phyloP scores from a whole-genome alignment of 2,329 filamentous ascomycete species.

The Aureobasidium sp. region DNA sequence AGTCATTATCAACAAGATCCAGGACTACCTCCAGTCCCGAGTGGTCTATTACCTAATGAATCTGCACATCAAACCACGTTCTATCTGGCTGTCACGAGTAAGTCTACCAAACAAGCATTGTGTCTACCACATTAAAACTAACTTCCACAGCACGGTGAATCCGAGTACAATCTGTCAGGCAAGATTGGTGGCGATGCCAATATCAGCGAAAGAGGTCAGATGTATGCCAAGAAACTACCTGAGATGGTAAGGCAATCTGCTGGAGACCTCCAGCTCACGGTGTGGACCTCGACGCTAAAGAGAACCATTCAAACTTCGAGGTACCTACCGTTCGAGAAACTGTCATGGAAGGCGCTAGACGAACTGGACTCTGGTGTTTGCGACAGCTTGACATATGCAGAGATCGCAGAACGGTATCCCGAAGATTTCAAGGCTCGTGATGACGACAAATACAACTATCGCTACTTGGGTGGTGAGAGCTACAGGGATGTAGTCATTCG shows the following conservation, averaged over 20 bases:
- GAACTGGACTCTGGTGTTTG: slow-evolving; percentile 95
- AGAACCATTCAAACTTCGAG: slow-evolving; percentile 89
- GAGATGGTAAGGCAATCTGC: slow-evolving; percentile 79
- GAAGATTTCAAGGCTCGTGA: slow-evolving; percentile 94
- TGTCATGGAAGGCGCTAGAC: slow-evolving; percentile 97
- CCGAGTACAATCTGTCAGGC: slow-evolving; percentile 80
- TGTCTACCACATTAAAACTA: neutral
- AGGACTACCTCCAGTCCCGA: slow-evolving; percentile 91
- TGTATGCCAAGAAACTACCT: slow-evolving; percentile 79
- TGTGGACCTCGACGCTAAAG: slow-evolving; percentile 69
- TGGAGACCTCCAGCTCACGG: slow-evolving; percentile 63
- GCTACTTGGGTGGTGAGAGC: slow-evolving; percentile 91
- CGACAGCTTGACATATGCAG: slow-evolving; percentile 90
- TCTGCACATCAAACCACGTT: slow-evolving; percentile 90
- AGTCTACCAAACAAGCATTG: neutral
- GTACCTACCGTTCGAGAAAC: slow-evolving; percentile 83
- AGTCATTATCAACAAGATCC: slow-evolving; percentile 96
- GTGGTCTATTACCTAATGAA: slow-evolving; percentile 99
- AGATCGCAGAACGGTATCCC: slow-evolving; percentile 85
- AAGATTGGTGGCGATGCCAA: slow-evolving; percentile 89
- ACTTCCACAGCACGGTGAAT: slow-evolving; percentile 67
- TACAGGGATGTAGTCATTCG: slow-evolving; percentile 96
- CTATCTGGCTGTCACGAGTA: slow-evolving; percentile 92
- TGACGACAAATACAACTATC: slow-evolving; percentile 99
- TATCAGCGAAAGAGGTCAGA: slow-evolving; percentile 76